These are phyloP conservation scores for Eustoma russellianum DNA, from an alignment of 257 asterid species.

Conservation along the genomic window DNA sequence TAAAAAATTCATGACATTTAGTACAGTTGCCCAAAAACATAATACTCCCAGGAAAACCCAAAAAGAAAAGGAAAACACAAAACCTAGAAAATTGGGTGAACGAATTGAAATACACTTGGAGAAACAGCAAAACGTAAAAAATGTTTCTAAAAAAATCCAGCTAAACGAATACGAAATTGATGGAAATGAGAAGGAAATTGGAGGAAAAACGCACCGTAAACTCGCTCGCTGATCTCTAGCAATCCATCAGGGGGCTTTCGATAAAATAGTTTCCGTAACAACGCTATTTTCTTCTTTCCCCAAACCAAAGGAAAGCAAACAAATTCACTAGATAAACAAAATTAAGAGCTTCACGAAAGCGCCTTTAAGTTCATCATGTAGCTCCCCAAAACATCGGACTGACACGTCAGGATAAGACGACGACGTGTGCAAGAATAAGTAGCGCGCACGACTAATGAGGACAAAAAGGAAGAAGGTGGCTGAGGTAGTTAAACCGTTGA, in stretches of 20 bases:
- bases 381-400: neutral
- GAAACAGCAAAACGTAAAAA: neutral
- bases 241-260: slow-evolving; percentile 93
- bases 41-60: neutral
- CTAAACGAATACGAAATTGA: neutral
- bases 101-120: neutral
- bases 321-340: neutral
- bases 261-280: slow-evolving; percentile 71
- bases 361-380: neutral
- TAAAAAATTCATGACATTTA: neutral
- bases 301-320: neutral
- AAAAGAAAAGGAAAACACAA: neutral
- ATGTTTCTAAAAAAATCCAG: too few species aligned
- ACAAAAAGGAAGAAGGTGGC: neutral
- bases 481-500: too few species aligned
- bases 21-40: neutral
- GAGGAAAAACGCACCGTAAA: slow-evolving; percentile 48
- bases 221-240: slow-evolving; percentile 83
- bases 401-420: slow-evolving; percentile 16
- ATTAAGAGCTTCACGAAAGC: neutral
- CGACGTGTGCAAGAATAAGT: slow-evolving; percentile 13
- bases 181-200: neutral
- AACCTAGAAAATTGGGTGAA: too few species aligned
- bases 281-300: slow-evolving; percentile 12
- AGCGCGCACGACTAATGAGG: too few species aligned